Conservation (phyloP, 2,329 filamentous ascomycete genomes). For the Fusarium sp. region DNA sequence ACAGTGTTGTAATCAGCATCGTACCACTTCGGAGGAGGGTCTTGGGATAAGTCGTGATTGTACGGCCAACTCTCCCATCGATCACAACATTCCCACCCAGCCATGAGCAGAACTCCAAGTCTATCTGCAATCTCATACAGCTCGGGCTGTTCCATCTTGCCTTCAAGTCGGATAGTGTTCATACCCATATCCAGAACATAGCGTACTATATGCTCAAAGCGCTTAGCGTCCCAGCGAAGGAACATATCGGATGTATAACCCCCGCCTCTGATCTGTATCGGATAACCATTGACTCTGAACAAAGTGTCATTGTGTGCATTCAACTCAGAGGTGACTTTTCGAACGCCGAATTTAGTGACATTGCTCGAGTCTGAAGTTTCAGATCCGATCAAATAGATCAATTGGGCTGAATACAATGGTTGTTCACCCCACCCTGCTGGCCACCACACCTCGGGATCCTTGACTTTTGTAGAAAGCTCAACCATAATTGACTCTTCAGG, state of each 20-base stretch:
- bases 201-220: not conserved
- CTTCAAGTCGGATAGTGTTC: constrained; percentile 1
- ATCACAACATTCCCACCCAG: constrained; percentile 3
- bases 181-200: constrained; percentile 5
- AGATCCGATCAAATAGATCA: not conserved
- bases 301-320: not conserved
- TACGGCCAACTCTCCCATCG: constrained; percentile 9
- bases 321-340: not conserved
- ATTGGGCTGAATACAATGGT: not conserved
- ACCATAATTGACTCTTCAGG: not conserved
- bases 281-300: not conserved
- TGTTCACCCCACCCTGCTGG: not conserved
- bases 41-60: not conserved
- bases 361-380: not conserved
- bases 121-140: not conserved
- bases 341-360: not conserved
- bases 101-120: not conserved
- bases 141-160: constrained; percentile 3
- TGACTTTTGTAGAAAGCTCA: not conserved
- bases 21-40: constrained; percentile 1
- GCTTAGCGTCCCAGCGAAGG: not conserved
- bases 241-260: constrained; percentile 1
- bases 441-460: not conserved
- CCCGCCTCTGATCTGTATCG: not conserved
- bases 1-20: not conserved